phyloP scores from a whole-genome alignment of 2,329 filamentous ascomycete genomes.

The Fusarium sp. region DNA sequence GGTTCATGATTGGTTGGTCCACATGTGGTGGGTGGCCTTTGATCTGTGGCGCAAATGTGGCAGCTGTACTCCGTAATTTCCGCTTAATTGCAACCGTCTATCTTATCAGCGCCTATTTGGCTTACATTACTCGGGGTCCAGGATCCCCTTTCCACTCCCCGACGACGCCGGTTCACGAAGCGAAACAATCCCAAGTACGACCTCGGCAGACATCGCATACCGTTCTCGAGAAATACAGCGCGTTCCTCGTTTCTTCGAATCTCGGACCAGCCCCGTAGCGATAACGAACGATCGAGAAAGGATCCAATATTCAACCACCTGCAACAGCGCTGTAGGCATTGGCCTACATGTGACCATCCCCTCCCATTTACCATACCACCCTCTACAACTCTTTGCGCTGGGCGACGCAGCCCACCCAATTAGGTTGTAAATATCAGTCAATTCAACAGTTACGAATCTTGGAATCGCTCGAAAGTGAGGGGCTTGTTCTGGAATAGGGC shows the following conservation, averaged over 20 bases:
- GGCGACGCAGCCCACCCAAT: constrained; percentile 43
- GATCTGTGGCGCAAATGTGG: constrained; percentile 25
- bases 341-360: constrained; percentile 47
- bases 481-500: constrained; percentile 37
- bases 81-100: constrained; percentile 45
- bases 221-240: constrained; percentile 3
- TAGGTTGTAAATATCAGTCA: constrained; percentile 35
- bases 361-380: constrained; percentile 41
- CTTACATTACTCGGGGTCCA: constrained; percentile 43
- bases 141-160: constrained; percentile 46
- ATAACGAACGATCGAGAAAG: constrained; percentile 29
- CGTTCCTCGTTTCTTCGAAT: background rate
- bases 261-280: constrained; percentile 6
- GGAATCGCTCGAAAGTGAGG: constrained; percentile 41
- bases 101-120: constrained; percentile 43
- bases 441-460: constrained; percentile 21
- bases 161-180: constrained; percentile 43
- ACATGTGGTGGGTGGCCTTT: constrained; percentile 22
- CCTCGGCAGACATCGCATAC: constrained; percentile 30
- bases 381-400: constrained; percentile 39
- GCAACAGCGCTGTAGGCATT: constrained; percentile 26
- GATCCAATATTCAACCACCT: constrained; percentile 38
- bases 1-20: constrained; percentile 20
- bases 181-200: constrained; percentile 34
- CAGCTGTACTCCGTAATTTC: constrained; percentile 38